Evolutionary conservation across 2,329 filamentous ascomycete species (phyloP).

Genomic region (Curvularia spicifera): DNA sequence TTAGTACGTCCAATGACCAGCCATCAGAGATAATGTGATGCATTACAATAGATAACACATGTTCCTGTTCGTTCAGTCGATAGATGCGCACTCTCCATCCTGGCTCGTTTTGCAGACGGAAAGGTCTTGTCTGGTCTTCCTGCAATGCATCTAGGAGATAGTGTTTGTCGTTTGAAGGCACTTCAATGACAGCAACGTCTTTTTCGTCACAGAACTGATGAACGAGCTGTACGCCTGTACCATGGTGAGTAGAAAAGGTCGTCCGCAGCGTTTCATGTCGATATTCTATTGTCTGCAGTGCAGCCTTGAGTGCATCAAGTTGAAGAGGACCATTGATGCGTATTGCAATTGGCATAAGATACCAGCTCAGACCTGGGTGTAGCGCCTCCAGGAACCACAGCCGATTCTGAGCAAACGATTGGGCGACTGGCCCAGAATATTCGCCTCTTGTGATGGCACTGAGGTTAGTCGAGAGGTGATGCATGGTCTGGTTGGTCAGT

Average conservation of each 20-base stretch:
- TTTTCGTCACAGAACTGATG: not conserved
- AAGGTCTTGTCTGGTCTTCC: slow-evolving; percentile 6
- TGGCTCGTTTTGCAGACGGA: not conserved
- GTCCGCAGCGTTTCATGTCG: slow-evolving; percentile 11
- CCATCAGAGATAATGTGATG: slow-evolving; percentile 20
- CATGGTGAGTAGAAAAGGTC: not conserved
- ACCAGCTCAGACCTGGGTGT: slow-evolving; percentile 7
- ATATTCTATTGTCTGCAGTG: not conserved
- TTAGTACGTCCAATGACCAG: slow-evolving; percentile 14
- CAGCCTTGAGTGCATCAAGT: slow-evolving; percentile 1
- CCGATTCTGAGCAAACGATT: slow-evolving; percentile 7
- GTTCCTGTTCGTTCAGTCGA: not conserved
- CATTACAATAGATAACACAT: slow-evolving; percentile 17
- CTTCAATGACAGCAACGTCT: no score
- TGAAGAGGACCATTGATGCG: not conserved
- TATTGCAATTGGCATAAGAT: not conserved
- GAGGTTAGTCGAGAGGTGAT: no score
- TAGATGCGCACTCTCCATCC: slow-evolving; percentile 6
- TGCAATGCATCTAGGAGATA: not conserved
- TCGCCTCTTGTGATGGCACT: not conserved
- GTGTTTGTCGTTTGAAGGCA: not conserved
- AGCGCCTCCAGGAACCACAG: slow-evolving; percentile 11
- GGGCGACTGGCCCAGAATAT: not conserved
- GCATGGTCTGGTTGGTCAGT: no score
- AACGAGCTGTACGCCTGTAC: not conserved